Evolutionary conservation across 768 basidiomycete species (phyloP), one percentile per base, ranked within the genome.

Genomic region (Lactifluus piperatus): DNA sequence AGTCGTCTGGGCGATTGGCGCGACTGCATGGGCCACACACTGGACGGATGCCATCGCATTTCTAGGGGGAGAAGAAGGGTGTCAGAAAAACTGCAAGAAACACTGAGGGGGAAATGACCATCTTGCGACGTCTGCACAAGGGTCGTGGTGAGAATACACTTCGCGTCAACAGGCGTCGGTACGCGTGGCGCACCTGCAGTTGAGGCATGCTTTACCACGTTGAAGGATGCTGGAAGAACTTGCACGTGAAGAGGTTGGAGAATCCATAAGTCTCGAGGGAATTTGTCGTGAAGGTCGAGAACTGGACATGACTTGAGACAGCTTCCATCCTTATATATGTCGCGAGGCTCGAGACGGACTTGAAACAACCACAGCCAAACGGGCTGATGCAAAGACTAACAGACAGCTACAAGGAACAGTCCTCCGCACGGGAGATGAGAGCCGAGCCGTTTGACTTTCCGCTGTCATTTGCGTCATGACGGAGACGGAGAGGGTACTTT

Each of bases 1-100:
- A 86, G n/a, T 82, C 81, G 48, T 84, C 84, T 37, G 76, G 76
- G 56, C 82, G 80, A 36, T 82, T 80, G 39, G 80, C 78, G 8
- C 74, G 71, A 36, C 72, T 68, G 71, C 85, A 86, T 43, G 80
- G 83, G 0, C 82, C 81, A 67, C 85, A 86, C n/a, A 78, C 71
- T 2, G 85, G 85, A 62, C 80, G 81, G 2, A 67, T 65, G 18
- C 84, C 83, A 63, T 86, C 84, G 58, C 85, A 86, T 77, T 80
- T 85, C 85, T 82, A 55, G 10, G n/a, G 29, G 58, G 13, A n/a
- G 27, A 16, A 43, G 47, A 18, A 26, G 13, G 14, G 34, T 26
- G 30, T 57, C 46, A 51, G 34, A 26, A 49, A 26, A 11, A 20
- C 24, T 39, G 26, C 5, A 30, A 24, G 22, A 39, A 11, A 14